Evolutionary conservation across 495 filamentous ascomycete species (phyloP).

Genomic region (Neurospora africana): DNA sequence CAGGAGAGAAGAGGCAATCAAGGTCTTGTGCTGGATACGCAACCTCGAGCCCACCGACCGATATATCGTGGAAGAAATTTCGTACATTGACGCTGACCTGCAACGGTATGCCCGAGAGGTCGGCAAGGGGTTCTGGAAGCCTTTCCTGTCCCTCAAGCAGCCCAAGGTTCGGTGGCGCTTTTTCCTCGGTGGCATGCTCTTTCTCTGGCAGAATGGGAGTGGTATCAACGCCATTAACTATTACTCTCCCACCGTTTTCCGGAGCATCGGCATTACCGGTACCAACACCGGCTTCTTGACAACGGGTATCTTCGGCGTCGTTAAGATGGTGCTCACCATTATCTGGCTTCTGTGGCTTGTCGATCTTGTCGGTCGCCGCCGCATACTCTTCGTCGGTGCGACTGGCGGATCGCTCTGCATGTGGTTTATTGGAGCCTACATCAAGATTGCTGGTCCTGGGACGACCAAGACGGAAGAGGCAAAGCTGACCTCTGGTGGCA

Average conservation of each 20-base stretch:
- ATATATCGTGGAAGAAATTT: conserved; percentile 58
- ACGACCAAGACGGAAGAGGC: conserved; percentile 13
- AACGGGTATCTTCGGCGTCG: conserved; percentile 42
- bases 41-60: conserved; percentile 46
- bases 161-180: conserved; percentile 49
- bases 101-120: conserved; percentile 45
- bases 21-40: conserved; percentile 54
- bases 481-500: conserved; percentile 44
- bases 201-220: conserved; percentile 55
- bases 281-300: conserved; percentile 39
- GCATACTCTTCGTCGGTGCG: conserved; percentile 45
- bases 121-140: conserved; percentile 57
- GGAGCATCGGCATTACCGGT: conserved; percentile 44
- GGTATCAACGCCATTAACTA: conserved; percentile 64
- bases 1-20: conserved; percentile 42
- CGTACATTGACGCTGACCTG: conserved; percentile 47
- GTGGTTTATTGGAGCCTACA: conserved; percentile 46
- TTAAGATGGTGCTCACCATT: conserved; percentile 51
- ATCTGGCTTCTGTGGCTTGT: conserved; percentile 47
- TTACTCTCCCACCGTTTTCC: conserved; percentile 51
- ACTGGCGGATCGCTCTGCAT: conserved; percentile 45
- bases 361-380: conserved; percentile 41
- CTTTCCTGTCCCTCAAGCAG: conserved; percentile 45
- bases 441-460: conserved; percentile 41
- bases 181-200: conserved; percentile 53